Base-by-base conservation (phyloP, 164 flowering plant genomes). In the Hamamelis virginiana region DNA sequence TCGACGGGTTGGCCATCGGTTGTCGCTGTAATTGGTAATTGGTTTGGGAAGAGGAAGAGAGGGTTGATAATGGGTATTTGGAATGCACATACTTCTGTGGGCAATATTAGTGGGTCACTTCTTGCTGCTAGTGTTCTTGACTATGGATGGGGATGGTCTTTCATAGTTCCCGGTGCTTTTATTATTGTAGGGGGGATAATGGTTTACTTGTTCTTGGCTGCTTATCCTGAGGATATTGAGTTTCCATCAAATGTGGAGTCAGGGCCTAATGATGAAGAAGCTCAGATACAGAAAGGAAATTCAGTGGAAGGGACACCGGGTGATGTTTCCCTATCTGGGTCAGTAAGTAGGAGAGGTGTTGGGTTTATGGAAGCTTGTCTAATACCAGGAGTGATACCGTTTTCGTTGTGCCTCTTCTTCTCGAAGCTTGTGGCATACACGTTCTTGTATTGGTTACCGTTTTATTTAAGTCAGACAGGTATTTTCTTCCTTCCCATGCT, bases 1-100 rank as follows among this genome's bases (percentile, higher is more conserved):
- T 72, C 98, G 8, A 94, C 98, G 0, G 98, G 98, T 1, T 94
- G 98, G 98, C 98, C 98, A 46, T 94, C 97, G 8, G 98, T 94
- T 51, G 97, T 94, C 43, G 98, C 98, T 18, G 96, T 94, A 55
- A 80, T 94, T 27, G 98, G 98, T 9, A 91, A 90, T 75, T 94
- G 98, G 97, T 91, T 90, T 80, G 98, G 98, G 60, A 91, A 91
- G 80, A 80, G 89, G 72, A 88, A 84, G 79, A 85, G 95, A 72
- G 97, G 97, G 19, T 77, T 91, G 82, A 91, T 91, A 55, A 94
- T 94, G 98, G 98, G 95, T 50, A 53, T 90, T 19, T 91, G 97
- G 97, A 91, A 91, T 76, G 97, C 95, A 18, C 95, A 91, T 73
- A 91, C 97, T 0, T 91, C 95, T 27, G 83, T 91, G 47, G 95